Base-by-base conservation (phyloP, 768 basidiomycete species). In the Lactarius hengduanensis region DNA sequence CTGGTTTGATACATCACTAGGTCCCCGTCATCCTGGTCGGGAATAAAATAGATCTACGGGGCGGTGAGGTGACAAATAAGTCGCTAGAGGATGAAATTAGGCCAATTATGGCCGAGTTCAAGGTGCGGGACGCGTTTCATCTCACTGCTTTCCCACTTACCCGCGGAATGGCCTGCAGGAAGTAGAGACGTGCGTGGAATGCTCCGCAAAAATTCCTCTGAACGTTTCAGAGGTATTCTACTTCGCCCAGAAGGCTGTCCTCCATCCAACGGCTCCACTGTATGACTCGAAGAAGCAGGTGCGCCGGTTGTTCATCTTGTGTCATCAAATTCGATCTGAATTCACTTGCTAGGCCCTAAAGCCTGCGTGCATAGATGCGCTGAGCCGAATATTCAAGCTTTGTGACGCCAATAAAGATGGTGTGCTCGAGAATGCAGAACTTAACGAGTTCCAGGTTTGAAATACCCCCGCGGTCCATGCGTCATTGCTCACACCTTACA, bases 101-200 rank as follows among this genome's bases (percentile, higher is more conserved):
- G 63, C 96, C 96, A 36, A 94, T 99, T 63, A 99, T 98, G 96
- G 88, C 90, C 71, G 96, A 98, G 77, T 99, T 96, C 87, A 99
- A 99, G 86, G 95, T 89, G 73, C 63, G 78, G 72, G 60, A 69
- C 38, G 18, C 32, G 36, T 30, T 59, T 56, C 50, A 45, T 61
- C 41, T 66, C 54, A 61, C 34, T 34, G 43, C 38, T 32, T n/a
- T 38, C 41, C 8, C 15, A 45, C 41, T 28, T 40, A 54, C 62
- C 64, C 26, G 61, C 57, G 6, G 50, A 30, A 62, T 53, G 57
- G 4, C 20, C 5, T 65, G 47, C 70, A 98, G 96, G 96, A 98
- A 84, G 96, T 98, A 62, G 96, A 98, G 75, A 98, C 96, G 50
- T 98, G 96, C 73, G 92, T 98, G 36, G 96, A 98, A 78, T 94